A percentile compares a stretch with the other conserved stretches of the same genome.
phyloP scores from a whole-genome alignment of 2,329 filamentous ascomycete species.

The Cercospora brassicicola region DNA sequence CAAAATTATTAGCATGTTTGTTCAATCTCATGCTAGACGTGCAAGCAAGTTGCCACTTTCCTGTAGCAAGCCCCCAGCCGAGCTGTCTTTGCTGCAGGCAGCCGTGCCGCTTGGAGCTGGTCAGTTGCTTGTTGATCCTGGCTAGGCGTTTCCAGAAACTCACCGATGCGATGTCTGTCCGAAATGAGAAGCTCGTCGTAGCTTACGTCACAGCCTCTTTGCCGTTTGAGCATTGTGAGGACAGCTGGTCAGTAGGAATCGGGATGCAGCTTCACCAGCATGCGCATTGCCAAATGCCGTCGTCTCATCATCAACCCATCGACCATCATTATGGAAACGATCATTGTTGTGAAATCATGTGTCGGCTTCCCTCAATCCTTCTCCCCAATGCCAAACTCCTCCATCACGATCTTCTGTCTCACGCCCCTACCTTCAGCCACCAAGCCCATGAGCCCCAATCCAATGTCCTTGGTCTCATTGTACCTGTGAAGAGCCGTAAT shows the following conservation, averaged over 20 bases:
- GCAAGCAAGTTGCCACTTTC: background rate
- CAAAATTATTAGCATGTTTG: background rate
- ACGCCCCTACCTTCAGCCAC: constrained; percentile 65
- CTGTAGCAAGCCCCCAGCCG: background rate
- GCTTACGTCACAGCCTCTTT: background rate
- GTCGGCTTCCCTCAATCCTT: constrained; percentile 42
- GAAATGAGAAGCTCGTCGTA: background rate
- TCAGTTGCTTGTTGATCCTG: background rate
- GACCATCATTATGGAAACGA: background rate
- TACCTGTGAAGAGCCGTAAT: constrained; percentile 67
- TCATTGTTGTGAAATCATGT: background rate
- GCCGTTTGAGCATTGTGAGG: background rate
- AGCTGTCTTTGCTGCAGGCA: background rate
- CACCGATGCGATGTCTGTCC: background rate
- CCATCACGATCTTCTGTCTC: constrained; percentile 52
- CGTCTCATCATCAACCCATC: background rate
- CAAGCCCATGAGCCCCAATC: constrained; percentile 64
- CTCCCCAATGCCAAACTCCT: constrained; percentile 49
- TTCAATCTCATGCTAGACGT: background rate
- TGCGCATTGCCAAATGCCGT: background rate
- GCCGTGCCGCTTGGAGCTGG: background rate
- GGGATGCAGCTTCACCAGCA: background rate
- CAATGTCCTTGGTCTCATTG: constrained; percentile 70
- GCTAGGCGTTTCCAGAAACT: background rate
- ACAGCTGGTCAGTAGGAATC: background rate